Conservation (phyloP, 495 filamentous ascomycete genomes). For the Aspergillus sparsus region DNA sequence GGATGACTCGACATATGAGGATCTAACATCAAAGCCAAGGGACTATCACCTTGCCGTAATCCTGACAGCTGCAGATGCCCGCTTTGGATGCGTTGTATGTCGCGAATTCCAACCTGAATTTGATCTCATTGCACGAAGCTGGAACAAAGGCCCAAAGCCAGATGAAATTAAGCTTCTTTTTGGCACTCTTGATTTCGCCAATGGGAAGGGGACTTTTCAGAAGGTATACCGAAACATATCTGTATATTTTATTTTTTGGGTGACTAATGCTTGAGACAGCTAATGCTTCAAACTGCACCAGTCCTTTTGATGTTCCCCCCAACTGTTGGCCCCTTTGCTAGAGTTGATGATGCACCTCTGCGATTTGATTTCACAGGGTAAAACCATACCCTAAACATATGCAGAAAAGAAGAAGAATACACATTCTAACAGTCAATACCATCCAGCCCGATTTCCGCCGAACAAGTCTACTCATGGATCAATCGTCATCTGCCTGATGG, state of each 20-base stretch:
- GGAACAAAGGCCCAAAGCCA: constrained; percentile 75
- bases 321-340: constrained; percentile 80
- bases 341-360: constrained; percentile 63
- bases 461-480: constrained; percentile 78
- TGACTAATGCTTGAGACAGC: constrained; percentile 49
- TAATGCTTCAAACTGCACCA: constrained; percentile 93
- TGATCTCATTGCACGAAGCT: constrained; percentile 84
- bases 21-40: constrained; percentile 72
- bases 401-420: neutral
- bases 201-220: constrained; percentile 86
- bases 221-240: constrained; percentile 59
- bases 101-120: constrained; percentile 92
- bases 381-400: constrained; percentile 18
- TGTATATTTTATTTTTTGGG: neutral
- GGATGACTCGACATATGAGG: constrained; percentile 69
- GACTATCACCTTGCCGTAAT: constrained; percentile 83
- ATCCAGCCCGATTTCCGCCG: constrained; percentile 70
- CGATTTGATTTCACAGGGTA: constrained; percentile 91
- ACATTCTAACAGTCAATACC: neutral
- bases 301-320: constrained; percentile 87
- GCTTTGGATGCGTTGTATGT: constrained; percentile 86
- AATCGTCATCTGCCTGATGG: constrained; percentile 71
- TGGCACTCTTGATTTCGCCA: constrained; percentile 83
- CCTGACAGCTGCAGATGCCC: constrained; percentile 81
- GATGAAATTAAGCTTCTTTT: constrained; percentile 74